Evolutionary conservation across 495 filamentous ascomycete genomes (phyloP), one percentile per base, ranked within the genome.

Genomic region (Wilcoxina mikolae): DNA sequence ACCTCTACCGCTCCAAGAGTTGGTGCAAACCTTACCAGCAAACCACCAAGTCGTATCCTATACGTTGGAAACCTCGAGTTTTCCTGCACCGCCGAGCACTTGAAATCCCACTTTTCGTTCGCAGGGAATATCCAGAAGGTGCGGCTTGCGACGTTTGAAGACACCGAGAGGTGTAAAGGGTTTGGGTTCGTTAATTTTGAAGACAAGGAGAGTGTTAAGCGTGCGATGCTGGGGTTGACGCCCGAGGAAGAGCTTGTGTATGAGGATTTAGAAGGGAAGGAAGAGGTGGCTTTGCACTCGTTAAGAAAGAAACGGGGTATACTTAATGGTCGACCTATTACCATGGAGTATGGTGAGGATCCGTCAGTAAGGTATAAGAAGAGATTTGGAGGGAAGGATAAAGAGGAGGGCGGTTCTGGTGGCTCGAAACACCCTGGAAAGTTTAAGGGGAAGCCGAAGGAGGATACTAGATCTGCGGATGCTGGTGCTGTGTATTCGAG

Each of bases 131-230:
- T 99, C 53, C 70, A 73, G 29, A 83, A 83, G 69, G 74, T 88
- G 58, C 85, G 90, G 67, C 70, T 94, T 44, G 93, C 93, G 2
- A 94, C 89, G 0, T 99, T 99, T 64, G 87, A 96, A 67, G 93
- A 99, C 63, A 79, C 81, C 35, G 93, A 91, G 24, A 96, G 96
- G 71, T 96, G 93, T 73, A 95, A 95, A 72, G 91, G 91, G 0
- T 99, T 85, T 72, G 89, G 82, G 18, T 96, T 91, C 85, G 79
- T 96, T 45, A 82, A 83, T 35, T 99, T 96, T 70, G 80, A 81
- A 64, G 80, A 87, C 23, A 58, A 86, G 17, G 80, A 83, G 18
- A 77, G 81, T 0, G 87, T 84, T 0, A 73, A 79, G 59, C 78
- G 77, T 62, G 91, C 88, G 5, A 87, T 94, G 58, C 81, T 77